Percentiles rank a stretch among this genome's conserved stretches.
Conservation (phyloP, 129 eudicot genomes). For the Chrysanthemum seticuspe region DNA sequence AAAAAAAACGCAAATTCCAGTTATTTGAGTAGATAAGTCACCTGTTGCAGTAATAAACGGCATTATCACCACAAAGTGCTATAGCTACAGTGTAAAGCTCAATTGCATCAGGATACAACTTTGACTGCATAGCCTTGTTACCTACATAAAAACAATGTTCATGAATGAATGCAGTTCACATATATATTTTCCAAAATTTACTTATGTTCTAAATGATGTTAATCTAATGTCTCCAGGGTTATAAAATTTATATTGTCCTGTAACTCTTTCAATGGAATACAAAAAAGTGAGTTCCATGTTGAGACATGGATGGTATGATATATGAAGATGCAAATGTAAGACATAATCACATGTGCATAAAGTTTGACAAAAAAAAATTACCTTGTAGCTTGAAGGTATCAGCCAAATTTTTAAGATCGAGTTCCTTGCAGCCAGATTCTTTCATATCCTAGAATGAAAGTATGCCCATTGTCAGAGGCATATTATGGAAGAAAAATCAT, state of each 20-base stretch:
- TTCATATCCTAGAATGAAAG: slow-evolving; percentile 60
- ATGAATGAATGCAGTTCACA: not conserved
- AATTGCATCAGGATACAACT: slow-evolving; percentile 59
- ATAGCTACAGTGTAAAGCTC: slow-evolving; percentile 85
- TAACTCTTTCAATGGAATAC: slow-evolving; percentile 5
- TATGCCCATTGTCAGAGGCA: no score
- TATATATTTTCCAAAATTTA: not conserved
- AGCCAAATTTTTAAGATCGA: slow-evolving; percentile 63
- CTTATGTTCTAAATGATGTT: not conserved
- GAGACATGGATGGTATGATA: slow-evolving; percentile 1
- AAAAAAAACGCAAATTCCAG: not conserved
- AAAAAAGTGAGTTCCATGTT: slow-evolving; percentile 16
- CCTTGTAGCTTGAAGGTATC: slow-evolving; percentile 80
- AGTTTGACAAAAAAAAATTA: slow-evolving; percentile 23
- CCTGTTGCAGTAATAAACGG: slow-evolving; percentile 96
- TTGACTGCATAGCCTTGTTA: slow-evolving; percentile 85
- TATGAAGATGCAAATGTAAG: slow-evolving; percentile 13
- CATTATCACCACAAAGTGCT: slow-evolving; percentile 68
- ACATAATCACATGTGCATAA: not conserved
- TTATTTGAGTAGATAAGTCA: slow-evolving; percentile 20
- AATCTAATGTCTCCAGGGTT: not conserved
- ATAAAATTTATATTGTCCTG: not conserved
- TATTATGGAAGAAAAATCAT: no score
- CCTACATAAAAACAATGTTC: slow-evolving; percentile 40
- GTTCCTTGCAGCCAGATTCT: slow-evolving; percentile 52